These are phyloP conservation scores for Berkeleyomyces rouxiae DNA, from an alignment of 2,329 filamentous ascomycete genomes.

Conservation along the genomic window DNA sequence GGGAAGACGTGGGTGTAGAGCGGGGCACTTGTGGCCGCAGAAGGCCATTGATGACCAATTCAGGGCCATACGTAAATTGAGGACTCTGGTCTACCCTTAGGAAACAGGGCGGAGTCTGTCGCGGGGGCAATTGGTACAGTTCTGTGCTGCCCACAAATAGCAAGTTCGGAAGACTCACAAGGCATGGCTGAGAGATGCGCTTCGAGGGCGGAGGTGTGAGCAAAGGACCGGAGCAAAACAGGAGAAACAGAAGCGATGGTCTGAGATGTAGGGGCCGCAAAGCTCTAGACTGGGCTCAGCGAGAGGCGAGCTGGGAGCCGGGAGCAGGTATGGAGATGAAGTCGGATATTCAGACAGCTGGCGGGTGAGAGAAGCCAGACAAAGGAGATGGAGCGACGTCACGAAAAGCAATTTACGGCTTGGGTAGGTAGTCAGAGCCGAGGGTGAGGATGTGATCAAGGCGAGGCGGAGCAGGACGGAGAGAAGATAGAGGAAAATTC, in stretches of 20 bases:
- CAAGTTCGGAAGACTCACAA: constrained; percentile 20
- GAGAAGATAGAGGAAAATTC: not conserved
- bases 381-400: not conserved
- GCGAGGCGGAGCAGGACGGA: not conserved
- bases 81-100: not conserved
- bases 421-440: not conserved
- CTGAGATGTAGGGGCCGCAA: not conserved
- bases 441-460: not conserved
- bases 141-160: not conserved
- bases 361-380: not conserved
- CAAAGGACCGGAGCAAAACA: not conserved
- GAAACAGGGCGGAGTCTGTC: constrained; percentile 9
- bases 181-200: constrained; percentile 18
- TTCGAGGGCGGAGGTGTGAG: not conserved
- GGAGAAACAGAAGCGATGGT: not conserved
- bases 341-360: not conserved
- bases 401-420: not conserved
- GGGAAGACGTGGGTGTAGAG: not conserved
- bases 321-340: not conserved
- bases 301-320: not conserved
- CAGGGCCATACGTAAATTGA: not conserved
- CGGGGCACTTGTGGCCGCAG: not conserved
- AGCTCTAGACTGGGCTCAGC: not conserved
- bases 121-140: not conserved
- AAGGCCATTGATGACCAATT: not conserved